Percentiles rank a stretch among this genome's conserved stretches.
Evolutionary conservation across 768 basidiomycete genomes (phyloP).

Genomic region (Mycena amicta): DNA sequence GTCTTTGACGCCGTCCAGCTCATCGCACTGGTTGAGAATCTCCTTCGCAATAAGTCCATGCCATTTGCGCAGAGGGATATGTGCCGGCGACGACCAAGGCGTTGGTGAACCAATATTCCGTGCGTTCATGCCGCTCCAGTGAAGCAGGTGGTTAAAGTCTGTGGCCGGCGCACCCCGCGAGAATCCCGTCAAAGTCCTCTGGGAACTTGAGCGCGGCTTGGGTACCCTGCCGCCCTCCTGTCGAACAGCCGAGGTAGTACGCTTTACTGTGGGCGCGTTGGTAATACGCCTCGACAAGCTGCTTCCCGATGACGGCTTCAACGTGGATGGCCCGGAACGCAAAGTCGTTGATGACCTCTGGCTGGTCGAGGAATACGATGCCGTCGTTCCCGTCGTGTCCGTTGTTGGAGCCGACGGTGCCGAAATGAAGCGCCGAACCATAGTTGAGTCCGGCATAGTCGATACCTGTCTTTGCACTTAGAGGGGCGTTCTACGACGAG

Average conservation of each 20-base stretch:
- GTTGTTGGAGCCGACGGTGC: slow-evolving; percentile 26
- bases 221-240: slow-evolving; percentile 30
- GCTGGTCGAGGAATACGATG: slow-evolving; percentile 19
- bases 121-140: slow-evolving; percentile 9
- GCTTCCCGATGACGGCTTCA: slow-evolving; percentile 28
- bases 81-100: slow-evolving; percentile 6
- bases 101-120: slow-evolving; percentile 11
- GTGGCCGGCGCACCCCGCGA: slow-evolving; percentile 31
- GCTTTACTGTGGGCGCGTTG: slow-evolving; percentile 23
- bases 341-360: slow-evolving; percentile 31
- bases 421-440: slow-evolving; percentile 25
- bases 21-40: slow-evolving; percentile 17
- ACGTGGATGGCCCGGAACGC: slow-evolving; percentile 28
- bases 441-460: slow-evolving; percentile 21
- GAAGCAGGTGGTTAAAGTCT: slow-evolving; percentile 12
- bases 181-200: slow-evolving; percentile 30
- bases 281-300: slow-evolving; percentile 28
- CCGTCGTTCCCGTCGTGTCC: slow-evolving; percentile 27
- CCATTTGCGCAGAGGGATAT: slow-evolving; percentile 9
- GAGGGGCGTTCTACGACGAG: neutral
- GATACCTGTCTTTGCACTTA: slow-evolving; percentile 20
- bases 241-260: slow-evolving; percentile 32
- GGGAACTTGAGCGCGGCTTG: slow-evolving; percentile 28
- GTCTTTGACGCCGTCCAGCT: slow-evolving; percentile 16
- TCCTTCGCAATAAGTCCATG: slow-evolving; percentile 3